Base-by-base conservation (phyloP, 768 basidiomycete genomes). In the Suillus weaverae region DNA sequence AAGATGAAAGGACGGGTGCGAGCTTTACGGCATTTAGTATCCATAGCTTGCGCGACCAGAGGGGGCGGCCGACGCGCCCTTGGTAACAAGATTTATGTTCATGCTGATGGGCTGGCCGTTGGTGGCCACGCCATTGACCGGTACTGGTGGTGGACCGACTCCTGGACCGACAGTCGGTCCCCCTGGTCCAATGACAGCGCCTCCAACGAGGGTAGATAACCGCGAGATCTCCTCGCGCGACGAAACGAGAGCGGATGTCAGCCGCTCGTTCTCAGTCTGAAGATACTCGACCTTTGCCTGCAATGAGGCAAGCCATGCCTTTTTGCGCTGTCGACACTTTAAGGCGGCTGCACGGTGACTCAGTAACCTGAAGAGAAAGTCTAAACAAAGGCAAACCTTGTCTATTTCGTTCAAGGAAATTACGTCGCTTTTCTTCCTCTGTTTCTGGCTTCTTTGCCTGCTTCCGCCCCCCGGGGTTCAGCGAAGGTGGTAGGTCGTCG, bases 271-370 rank as follows among this genome's bases (percentile, higher is more conserved):
- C 79, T 99, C 97, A 68, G 90, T 88, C n/a, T 85, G 81, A 46
- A 99, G 86, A 69, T 82, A 92, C 74, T 99, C 97, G 77, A 97
- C 95, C 72, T 96, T 96, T 46, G 90, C 87, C 77, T 99, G 97
- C 20, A 99, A 83, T 67, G 92, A 89, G 35, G 89, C 84, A 16
- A 99, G 85, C 97, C 97, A 99, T 5, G 95, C 95, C 77, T 99
- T 99, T 80, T 99, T 99, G 64, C 97, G 91, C 74, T 99, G 97
- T 41, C 97, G 94, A 78, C 97, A 99, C 80, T 99, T 99, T 69
- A 99, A 87, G 7, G 97, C 97, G 66, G 97, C 97, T 98, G 70
- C 1, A 62, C 13, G 38, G 67, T 65, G 73, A 56, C 59, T 63
- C 7, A 26, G 18, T 61, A 41, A 22, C 41, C n/a, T 6, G 43